Conservation (phyloP, 2,329 filamentous ascomycete genomes). For the Juglanconis juglandina region DNA sequence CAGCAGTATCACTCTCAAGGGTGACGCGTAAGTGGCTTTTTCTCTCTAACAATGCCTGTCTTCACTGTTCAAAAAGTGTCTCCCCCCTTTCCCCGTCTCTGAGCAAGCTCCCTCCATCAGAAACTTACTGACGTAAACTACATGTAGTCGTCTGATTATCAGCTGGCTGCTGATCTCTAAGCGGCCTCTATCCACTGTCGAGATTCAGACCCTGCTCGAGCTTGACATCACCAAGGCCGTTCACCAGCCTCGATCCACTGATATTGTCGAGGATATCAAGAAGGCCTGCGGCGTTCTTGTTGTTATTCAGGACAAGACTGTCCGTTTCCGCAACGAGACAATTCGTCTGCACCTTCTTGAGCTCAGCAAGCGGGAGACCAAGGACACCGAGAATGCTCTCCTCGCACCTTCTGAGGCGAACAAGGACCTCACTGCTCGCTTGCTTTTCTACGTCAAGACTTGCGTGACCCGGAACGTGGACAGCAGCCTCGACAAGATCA, state of each 20-base stretch:
- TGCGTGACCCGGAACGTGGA: slow-evolving; percentile 18
- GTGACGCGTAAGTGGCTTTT: slow-evolving; percentile 2
- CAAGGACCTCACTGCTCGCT: slow-evolving; percentile 18
- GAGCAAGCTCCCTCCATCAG: too few species aligned
- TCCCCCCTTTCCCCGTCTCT: too few species aligned
- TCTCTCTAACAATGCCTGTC: too few species aligned
- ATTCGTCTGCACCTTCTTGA: slow-evolving; percentile 19
- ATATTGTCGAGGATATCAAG: slow-evolving; percentile 20
- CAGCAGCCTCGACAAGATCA: slow-evolving; percentile 17
- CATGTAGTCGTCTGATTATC: slow-evolving; percentile 13
- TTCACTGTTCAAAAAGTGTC: too few species aligned
- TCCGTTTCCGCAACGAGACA: slow-evolving; percentile 20
- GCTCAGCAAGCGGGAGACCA: slow-evolving; percentile 18
- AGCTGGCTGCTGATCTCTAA: slow-evolving; percentile 19
- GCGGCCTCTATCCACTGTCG: slow-evolving; percentile 18
- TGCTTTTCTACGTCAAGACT: slow-evolving; percentile 19
- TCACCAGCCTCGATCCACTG: slow-evolving; percentile 19
- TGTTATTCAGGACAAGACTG: slow-evolving; percentile 19
- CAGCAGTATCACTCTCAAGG: slow-evolving; percentile 10
- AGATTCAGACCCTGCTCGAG: slow-evolving; percentile 21
- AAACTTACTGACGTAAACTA: too few species aligned
- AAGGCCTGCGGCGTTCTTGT: slow-evolving; percentile 18
- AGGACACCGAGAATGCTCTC: slow-evolving; percentile 17
- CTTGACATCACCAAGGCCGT: slow-evolving; percentile 13
- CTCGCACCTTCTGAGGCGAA: slow-evolving; percentile 16